Percentiles rank a stretch among this genome's conserved stretches.
phyloP scores from a whole-genome alignment of 2,329 filamentous ascomycete genomes.

The Venturia asperata region DNA sequence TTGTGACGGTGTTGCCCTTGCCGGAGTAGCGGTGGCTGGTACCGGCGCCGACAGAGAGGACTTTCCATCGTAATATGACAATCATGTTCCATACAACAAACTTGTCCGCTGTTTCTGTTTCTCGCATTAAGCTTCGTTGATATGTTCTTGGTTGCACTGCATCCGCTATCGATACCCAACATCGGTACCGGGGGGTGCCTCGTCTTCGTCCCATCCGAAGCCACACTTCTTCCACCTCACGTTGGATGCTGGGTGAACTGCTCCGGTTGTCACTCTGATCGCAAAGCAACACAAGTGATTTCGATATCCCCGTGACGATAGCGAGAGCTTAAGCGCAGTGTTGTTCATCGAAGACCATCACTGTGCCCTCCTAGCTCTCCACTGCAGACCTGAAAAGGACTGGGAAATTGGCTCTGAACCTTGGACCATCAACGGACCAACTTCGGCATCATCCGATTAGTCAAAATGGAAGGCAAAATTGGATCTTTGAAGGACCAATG shows the following conservation, averaged over 20 bases:
- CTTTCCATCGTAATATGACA: background rate
- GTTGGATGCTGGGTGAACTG: background rate
- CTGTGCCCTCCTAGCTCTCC: background rate
- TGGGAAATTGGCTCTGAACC: background rate
- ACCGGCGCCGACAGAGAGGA: background rate
- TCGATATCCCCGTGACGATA: background rate
- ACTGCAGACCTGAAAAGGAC: background rate
- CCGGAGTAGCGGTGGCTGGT: background rate
- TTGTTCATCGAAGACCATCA: background rate
- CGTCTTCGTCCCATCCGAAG: too few species aligned
- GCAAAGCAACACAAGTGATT: background rate
- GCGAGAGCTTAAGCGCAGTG: background rate
- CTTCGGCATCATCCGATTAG: background rate
- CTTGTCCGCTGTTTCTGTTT: background rate
- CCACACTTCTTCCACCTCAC: too few species aligned
- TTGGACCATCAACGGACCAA: background rate
- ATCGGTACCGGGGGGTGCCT: background rate
- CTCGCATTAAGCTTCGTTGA: background rate
- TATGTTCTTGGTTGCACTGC: background rate
- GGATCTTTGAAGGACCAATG: background rate
- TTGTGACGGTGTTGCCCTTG: background rate
- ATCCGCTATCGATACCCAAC: background rate
- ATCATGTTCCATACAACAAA: background rate
- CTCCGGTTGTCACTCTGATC: background rate
- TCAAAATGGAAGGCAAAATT: conserved; percentile 6